phyloP scores from a whole-genome alignment of 2,329 filamentous ascomycete species.

The Fusarium hostae region DNA sequence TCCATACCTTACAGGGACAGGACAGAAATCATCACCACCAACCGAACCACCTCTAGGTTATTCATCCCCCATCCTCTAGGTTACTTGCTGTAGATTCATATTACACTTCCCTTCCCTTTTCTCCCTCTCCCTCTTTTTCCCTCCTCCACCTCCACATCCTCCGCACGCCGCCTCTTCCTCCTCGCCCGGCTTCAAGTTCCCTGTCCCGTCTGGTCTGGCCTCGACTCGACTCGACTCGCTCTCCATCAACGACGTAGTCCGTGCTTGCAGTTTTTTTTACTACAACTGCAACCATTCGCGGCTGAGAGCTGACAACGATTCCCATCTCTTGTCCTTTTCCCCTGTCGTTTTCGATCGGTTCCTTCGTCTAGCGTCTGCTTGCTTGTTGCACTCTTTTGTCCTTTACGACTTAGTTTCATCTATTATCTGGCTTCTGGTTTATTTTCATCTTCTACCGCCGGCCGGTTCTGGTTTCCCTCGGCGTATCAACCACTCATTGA shows the following conservation, averaged over 20 bases:
- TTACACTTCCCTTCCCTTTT: conserved; percentile 6
- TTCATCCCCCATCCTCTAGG: conserved; percentile 21
- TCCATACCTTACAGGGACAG: conserved; percentile 9
- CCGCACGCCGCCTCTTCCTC: conserved; percentile 35
- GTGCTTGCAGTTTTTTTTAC: conserved; percentile 31
- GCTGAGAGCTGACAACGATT: conserved; percentile 41
- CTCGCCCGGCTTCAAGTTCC: conserved; percentile 32
- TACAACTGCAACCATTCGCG: conserved; percentile 33
- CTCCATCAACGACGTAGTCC: conserved; percentile 25
- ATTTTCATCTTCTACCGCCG: conserved; percentile 40
- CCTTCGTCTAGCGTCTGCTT: conserved; percentile 43
- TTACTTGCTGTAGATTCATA: conserved; percentile 13
- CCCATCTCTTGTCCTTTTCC: conserved; percentile 30
- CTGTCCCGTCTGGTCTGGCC: conserved; percentile 29
- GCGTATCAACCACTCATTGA: conserved; percentile 35
- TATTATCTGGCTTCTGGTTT: conserved; percentile 37
- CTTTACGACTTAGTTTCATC: conserved; percentile 26
- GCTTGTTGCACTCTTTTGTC: conserved; percentile 35
- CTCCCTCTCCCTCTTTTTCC: conserved; percentile 26
- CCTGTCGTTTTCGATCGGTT: conserved; percentile 34
- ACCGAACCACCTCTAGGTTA: conserved; percentile 31
- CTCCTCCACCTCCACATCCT: conserved; percentile 23
- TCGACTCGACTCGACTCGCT: conserved; percentile 31
- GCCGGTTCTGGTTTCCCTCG: conserved; percentile 41
- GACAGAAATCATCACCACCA: conserved; percentile 47